phyloP scores from a whole-genome alignment of 495 filamentous ascomycete genomes.

The Neurospora sublineolata region DNA sequence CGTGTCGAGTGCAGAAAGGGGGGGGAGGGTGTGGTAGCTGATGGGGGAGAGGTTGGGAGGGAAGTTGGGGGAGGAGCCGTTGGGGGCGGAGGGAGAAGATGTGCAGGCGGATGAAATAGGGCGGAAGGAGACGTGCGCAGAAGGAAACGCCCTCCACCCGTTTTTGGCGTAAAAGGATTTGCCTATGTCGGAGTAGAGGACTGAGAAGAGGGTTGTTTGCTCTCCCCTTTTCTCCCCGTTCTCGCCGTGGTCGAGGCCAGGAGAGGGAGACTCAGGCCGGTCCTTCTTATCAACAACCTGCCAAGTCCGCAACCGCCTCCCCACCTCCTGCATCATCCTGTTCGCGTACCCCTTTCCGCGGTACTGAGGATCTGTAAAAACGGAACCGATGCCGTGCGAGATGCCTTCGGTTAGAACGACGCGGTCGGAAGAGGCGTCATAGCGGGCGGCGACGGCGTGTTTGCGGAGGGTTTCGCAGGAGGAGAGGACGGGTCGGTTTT shows the following conservation, averaged over 20 bases:
- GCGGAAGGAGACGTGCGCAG: conserved; percentile 56
- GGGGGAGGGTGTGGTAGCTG: conserved; percentile 33
- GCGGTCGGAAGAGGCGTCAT: conserved; percentile 7
- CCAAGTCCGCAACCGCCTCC: conserved; percentile 20
- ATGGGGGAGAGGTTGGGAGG: not conserved
- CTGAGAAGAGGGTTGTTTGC: conserved; percentile 44
- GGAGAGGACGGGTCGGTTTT: conserved; percentile 49
- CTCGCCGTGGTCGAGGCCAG: not conserved
- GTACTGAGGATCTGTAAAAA: conserved; percentile 65
- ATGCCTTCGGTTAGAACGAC: conserved; percentile 48
- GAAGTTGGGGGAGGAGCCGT: conserved; percentile 22
- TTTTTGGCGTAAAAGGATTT: conserved; percentile 77
- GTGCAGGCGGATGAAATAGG: conserved; percentile 5
- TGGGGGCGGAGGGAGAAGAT: conserved; percentile 16
- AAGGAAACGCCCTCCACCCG: conserved; percentile 69
- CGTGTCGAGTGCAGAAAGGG: conserved; percentile 47
- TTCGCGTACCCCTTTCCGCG: conserved; percentile 70
- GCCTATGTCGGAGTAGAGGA: conserved; percentile 90
- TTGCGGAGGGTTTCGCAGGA: conserved; percentile 81
- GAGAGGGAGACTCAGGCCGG: not conserved
- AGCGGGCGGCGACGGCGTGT: conserved; percentile 38
- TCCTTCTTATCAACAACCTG: conserved; percentile 9
- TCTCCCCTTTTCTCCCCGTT: not conserved
- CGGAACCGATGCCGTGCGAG: conserved; percentile 75
- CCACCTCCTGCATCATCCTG: conserved; percentile 46